Conservation (phyloP, 805 yeast species). For the Kurtzmaniella cleridarum region DNA sequence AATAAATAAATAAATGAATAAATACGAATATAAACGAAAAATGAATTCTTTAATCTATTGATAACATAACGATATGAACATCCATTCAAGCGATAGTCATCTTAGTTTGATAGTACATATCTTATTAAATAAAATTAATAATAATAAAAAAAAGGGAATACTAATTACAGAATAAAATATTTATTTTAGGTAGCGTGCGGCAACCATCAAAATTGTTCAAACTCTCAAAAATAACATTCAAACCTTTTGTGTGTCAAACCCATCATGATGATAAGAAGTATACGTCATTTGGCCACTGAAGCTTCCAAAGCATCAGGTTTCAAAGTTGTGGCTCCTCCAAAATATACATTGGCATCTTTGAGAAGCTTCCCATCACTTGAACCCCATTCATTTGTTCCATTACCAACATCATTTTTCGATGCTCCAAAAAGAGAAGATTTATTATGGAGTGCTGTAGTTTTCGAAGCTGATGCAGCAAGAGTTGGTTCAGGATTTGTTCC, state of each 20-base stretch:
- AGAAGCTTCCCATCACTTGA: conserved; percentile 88
- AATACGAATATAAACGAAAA: too few species aligned
- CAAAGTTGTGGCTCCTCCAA: conserved; percentile 46
- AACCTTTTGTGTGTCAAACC: neutral
- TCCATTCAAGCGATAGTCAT: too few species aligned
- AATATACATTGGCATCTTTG: conserved; percentile 68
- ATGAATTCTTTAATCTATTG: too few species aligned
- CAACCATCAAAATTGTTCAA: neutral
- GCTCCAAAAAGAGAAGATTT: conserved; percentile 83
- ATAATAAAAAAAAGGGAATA: neutral
- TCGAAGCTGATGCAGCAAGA: conserved; percentile 83
- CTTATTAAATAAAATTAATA: too few species aligned
- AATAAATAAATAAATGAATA: too few species aligned
- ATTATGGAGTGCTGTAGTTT: conserved; percentile 90
- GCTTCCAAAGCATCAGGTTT: conserved; percentile 13
- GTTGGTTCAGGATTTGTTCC: conserved; percentile 87
- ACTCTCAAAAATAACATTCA: neutral
- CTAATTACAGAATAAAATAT: neutral
- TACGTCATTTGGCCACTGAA: conserved; percentile 26
- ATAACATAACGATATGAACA: too few species aligned
- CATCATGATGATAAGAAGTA: conserved; percentile 20
- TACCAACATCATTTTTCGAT: conserved; percentile 64
- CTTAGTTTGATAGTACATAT: too few species aligned
- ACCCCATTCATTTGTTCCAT: conserved; percentile 73
- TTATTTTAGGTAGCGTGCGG: neutral